A percentile compares a stretch with the other conserved stretches of the same genome.
phyloP scores from a whole-genome alignment of 768 basidiomycete genomes.

The Naganishia kalamii region DNA sequence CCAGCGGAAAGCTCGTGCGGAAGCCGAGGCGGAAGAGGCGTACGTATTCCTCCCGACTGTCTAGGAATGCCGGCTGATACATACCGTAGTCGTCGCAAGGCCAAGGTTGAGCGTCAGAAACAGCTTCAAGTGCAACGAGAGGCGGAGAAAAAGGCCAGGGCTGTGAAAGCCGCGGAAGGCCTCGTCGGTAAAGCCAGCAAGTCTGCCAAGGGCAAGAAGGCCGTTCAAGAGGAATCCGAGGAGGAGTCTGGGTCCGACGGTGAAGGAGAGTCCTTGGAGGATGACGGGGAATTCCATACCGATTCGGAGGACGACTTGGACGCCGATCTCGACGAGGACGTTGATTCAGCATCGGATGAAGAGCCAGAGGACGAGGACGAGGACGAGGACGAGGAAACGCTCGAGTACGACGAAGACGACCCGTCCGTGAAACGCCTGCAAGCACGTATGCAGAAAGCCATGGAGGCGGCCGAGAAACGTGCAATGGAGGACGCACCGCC shows the following conservation, averaged over 20 bases:
- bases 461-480: conserved; percentile 27
- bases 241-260: neutral
- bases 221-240: neutral
- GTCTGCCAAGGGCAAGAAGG: conserved; percentile 2
- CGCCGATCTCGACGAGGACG: conserved; percentile 12
- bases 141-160: conserved; percentile 14
- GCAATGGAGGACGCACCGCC: conserved; percentile 1
- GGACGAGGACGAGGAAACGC: conserved; percentile 18
- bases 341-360: conserved; percentile 8
- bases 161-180: neutral
- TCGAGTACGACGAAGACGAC: conserved; percentile 18
- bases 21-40: conserved; percentile 6
- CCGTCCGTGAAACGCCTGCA: conserved; percentile 19
- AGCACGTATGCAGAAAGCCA: conserved; percentile 27
- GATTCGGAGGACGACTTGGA: conserved; percentile 19
- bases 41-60: neutral
- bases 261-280: neutral
- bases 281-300: conserved; percentile 12
- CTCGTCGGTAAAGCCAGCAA: neutral
- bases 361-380: conserved; percentile 9
- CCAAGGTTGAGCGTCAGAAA: conserved; percentile 13
- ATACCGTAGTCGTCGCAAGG: conserved; percentile 7
- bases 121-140: conserved; percentile 22
- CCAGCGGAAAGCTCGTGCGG: conserved; percentile 2
- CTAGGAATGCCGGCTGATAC: neutral